These are phyloP conservation scores for cucumber (Cucumis sativus) DNA, from an alignment of 306 rosid species.

Conservation along the genomic window DNA sequence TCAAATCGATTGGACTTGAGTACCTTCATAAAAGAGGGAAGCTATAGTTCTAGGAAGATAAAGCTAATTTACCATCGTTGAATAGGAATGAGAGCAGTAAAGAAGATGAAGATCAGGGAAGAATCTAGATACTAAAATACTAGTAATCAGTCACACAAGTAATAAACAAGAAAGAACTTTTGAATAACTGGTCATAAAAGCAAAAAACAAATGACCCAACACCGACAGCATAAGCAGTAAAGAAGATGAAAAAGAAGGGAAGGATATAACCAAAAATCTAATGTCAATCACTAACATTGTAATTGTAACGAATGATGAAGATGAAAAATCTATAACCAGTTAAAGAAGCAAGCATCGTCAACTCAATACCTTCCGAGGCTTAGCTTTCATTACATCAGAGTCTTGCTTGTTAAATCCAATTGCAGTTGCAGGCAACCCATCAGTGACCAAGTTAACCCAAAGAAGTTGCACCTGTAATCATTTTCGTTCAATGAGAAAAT, in stretches of 20 bases:
- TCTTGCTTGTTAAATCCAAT: conserved; percentile 96
- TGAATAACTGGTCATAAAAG: not conserved
- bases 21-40: not conserved
- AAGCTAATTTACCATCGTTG: not conserved
- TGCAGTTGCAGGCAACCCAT: conserved; percentile 98
- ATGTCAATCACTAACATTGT: not conserved
- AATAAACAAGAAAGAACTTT: not conserved
- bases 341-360: not conserved
- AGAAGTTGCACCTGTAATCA: conserved; percentile 78
- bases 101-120: not conserved
- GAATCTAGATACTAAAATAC: not conserved
- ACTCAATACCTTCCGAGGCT: conserved; percentile 75
- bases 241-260: not conserved
- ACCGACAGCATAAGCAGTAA: not conserved
- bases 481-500: not conserved
- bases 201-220: not conserved
- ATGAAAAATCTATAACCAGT: not conserved
- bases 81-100: not conserved
- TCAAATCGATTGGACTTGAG: conserved; percentile 7
- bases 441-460: conserved; percentile 98
- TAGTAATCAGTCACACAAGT: not conserved
- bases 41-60: not conserved
- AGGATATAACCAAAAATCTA: not conserved
- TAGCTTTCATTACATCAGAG: conserved; percentile 92
- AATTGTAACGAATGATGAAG: not conserved